Percentiles rank a stretch among this genome's conserved stretches.
Conservation (phyloP, 2,329 filamentous ascomycete species). For the Colletotrichum filicis region DNA sequence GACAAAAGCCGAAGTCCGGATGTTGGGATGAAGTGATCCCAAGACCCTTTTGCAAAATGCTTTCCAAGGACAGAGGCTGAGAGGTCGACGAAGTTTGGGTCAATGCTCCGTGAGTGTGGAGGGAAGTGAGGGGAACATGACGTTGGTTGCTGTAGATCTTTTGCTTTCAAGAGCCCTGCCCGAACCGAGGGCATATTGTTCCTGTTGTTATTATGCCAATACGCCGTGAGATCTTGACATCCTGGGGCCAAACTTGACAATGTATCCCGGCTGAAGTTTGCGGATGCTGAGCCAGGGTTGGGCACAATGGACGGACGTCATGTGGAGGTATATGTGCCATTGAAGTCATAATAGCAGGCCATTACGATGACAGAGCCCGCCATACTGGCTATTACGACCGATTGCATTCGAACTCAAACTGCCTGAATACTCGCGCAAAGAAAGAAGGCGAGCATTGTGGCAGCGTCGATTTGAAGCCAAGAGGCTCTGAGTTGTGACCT, state of each 20-base stretch:
- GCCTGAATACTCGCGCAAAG: background rate
- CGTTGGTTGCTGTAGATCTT: constrained; percentile 21
- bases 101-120: background rate
- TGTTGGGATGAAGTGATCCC: background rate
- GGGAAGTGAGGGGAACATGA: constrained; percentile 23
- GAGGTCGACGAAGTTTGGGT: background rate
- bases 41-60: background rate
- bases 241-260: background rate
- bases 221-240: constrained; percentile 4
- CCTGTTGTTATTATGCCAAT: background rate
- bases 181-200: constrained; percentile 4
- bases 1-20: background rate
- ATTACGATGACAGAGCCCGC: background rate
- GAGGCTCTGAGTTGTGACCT: background rate
- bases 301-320: constrained; percentile 19
- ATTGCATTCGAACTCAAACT: background rate
- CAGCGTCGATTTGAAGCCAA: background rate
- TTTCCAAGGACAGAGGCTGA: constrained; percentile 11
- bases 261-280: background rate
- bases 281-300: background rate
- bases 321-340: constrained; percentile 29
- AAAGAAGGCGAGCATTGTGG: background rate
- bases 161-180: constrained; percentile 4
- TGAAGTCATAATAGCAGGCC: constrained; percentile 2
- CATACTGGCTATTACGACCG: background rate